Base-by-base conservation (phyloP, 1,284 basidiomycete genomes). In the Rhizopogon parksii region DNA sequence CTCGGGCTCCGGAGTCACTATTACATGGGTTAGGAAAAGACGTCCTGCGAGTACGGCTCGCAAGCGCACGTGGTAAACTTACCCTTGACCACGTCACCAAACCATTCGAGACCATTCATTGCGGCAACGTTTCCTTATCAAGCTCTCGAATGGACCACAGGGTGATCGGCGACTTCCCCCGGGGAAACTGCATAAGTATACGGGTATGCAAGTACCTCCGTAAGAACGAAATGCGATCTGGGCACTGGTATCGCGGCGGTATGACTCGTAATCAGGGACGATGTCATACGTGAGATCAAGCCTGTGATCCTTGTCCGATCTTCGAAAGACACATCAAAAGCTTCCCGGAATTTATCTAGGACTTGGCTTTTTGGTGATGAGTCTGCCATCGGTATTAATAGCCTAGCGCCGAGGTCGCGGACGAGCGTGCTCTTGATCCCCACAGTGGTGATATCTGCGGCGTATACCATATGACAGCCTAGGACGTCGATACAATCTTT, bases 1-100 rank as follows among this genome's bases (percentile, higher is more conserved):
- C 27, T 32, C 17, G 32, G 17, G 42, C 17, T 21, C 14, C 11
- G 32, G 21, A 8, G 17, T 34, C 7, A 1, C 17, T 19, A 32
- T 43, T 8, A 12, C 7, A 32, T 9, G 30, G 11, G 30, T 43
- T 21, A 32, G 42, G 27, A 19, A 43, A 43, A 19, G 37, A 74
- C 67, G 57, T 74, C 71, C 71, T 74, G 32, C 32, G 27, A 30
- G 9, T 30, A 9, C 27, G 32, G 32, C 32, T 32, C 32, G 32
- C 32, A 32, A 12, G 32, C 32, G 11, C 32, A 32, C 32, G 32
- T 32, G 56, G 34, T 42, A 25, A 34, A 34, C 30, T 56, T 59
- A 77, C 76, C 61, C 78, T 79, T 15, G 75, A 74, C 73, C 75
- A 76, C 32, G 72, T 73, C 35, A 77, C 71, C 34, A 79, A 64